Evolutionary conservation across 495 filamentous ascomycete species (phyloP), one percentile per base, ranked within the genome.

Genomic region (Viridothelium virens): DNA sequence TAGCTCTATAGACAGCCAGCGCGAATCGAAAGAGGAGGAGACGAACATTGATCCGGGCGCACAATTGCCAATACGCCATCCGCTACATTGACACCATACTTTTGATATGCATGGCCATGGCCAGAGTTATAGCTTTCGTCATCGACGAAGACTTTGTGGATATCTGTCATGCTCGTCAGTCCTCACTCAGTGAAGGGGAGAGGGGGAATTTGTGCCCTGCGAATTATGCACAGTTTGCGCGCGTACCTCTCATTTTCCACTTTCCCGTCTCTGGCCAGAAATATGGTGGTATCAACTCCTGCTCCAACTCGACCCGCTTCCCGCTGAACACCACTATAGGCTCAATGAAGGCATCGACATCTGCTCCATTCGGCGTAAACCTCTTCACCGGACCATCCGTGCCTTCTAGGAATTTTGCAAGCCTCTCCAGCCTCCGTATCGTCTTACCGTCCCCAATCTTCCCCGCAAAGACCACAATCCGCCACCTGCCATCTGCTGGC

Each of bases 111-210:
- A 38, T 87, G 80, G 0, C 86, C 87, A 62, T 88, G 85, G n/a
- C 81, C 83, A 4, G 79, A 77, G 65, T 88, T 84, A 74, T 88
- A 86, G 72, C 82, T 85, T 64, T 86, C 82, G 63, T 89, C 87
- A 65, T 91, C 87, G 44, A 84, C 82, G 72, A 81, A 89, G 3
- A 85, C 79, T 65, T 89, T 89, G 63, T 85, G 80, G 1, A 86
- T 69, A 67, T 84, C 86, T 87, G 12, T 11, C 38, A 34, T 33
- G 38, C 4, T n/a, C 41, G 16, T 46, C 2, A 16, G 31, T 31
- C 48, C 7, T 66, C 11, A 68, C 10, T 56, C 34, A 16, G 14
- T 56, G 31, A 6, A 46, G 44, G 2, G 14, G 41, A 25, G 14
- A 66, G 25, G 25, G 25, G 25, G 25, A 25, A 25, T 44, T 44